Percentiles rank a stretch among this genome's conserved stretches.
These are phyloP conservation scores for Stachybotrys elegans DNA, from an alignment of 2,329 filamentous ascomycete species.

Conservation along the genomic window DNA sequence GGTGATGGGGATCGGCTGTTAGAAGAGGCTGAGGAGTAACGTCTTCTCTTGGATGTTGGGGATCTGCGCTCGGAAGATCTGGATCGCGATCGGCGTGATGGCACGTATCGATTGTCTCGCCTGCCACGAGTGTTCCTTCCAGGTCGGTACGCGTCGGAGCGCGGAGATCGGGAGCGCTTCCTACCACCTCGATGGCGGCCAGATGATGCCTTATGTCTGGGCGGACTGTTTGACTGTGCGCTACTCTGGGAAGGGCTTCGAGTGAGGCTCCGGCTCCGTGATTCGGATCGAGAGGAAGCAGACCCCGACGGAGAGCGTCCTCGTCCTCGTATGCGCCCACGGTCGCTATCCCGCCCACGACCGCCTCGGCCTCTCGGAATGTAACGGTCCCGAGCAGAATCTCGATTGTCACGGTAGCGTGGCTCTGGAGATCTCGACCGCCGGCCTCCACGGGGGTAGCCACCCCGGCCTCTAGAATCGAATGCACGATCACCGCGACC, in stretches of 20 bases:
- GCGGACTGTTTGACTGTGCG: slow-evolving; percentile 25
- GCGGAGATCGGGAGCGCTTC: slow-evolving; percentile 35
- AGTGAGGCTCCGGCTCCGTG: slow-evolving; percentile 26
- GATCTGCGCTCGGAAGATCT: slow-evolving; percentile 33
- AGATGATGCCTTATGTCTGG: slow-evolving; percentile 27
- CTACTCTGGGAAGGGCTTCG: slow-evolving; percentile 24
- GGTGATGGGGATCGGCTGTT: slow-evolving; percentile 42
- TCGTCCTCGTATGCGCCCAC: slow-evolving; percentile 19
- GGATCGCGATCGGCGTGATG: slow-evolving; percentile 25
- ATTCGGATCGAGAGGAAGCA: slow-evolving; percentile 24
- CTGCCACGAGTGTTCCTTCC: slow-evolving; percentile 15
- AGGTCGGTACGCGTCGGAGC: slow-evolving; percentile 19
- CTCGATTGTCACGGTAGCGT: slow-evolving; percentile 36
- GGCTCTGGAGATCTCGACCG: slow-evolving; percentile 45
- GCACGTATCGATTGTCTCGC: slow-evolving; percentile 14
- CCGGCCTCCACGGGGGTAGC: slow-evolving; percentile 37
- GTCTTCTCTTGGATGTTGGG: slow-evolving; percentile 43
- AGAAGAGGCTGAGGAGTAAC: slow-evolving; percentile 44
- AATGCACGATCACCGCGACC: slow-evolving; percentile 48
- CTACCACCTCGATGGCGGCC: slow-evolving; percentile 25
- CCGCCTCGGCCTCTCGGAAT: slow-evolving; percentile 43
- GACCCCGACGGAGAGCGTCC: slow-evolving; percentile 29
- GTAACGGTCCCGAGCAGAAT: slow-evolving; percentile 48
- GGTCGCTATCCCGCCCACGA: slow-evolving; percentile 35
- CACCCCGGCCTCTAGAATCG: slow-evolving; percentile 36